Evolutionary conservation across 805 yeast genomes (phyloP).

Genomic region (Yamadazyma phyllophila): DNA sequence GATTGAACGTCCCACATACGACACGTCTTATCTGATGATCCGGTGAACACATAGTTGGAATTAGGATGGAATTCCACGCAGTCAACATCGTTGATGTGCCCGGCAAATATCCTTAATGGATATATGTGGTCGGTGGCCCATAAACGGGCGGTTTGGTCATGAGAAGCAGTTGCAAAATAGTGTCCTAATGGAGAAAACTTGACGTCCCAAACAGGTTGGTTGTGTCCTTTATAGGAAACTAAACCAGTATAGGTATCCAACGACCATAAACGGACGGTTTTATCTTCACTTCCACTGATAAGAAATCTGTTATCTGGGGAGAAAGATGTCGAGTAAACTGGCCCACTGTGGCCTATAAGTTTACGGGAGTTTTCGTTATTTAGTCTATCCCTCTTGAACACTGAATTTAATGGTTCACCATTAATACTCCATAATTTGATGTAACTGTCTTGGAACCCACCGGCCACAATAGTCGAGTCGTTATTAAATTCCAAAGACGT

Average conservation of each 20-base stretch:
- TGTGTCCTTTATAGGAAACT: conserved; percentile 95
- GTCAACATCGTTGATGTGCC: conserved; percentile 95
- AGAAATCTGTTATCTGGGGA: conserved; percentile 85
- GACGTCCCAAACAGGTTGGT: conserved; percentile 97
- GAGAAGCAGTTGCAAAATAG: conserved; percentile 97
- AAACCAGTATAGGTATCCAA: conserved; percentile 84
- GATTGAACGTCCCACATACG: conserved; percentile 96
- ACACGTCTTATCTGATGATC: conserved; percentile 91
- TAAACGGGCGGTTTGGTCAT: conserved; percentile 94
- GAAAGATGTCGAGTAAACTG: conserved; percentile 87
- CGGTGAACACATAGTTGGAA: conserved; percentile 91
- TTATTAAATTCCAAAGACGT: conserved; percentile 85
- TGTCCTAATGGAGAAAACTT: conserved; percentile 93
- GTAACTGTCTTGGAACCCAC: conserved; percentile 90
- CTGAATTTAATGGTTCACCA: conserved; percentile 76
- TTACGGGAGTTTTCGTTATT: conserved; percentile 49
- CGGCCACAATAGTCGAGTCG: conserved; percentile 84
- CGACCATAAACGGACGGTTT: conserved; percentile 91
- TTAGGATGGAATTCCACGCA: conserved; percentile 95
- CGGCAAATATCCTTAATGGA: conserved; percentile 94
- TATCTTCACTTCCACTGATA: conserved; percentile 84
- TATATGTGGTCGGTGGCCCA: conserved; percentile 99
- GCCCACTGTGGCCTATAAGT: conserved; percentile 89
- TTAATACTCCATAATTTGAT: conserved; percentile 91
- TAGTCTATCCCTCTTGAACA: conserved; percentile 52